These are phyloP conservation scores for Eucalyptus sideroxylon DNA, from an alignment of 345 rosid species.

Conservation along the genomic window DNA sequence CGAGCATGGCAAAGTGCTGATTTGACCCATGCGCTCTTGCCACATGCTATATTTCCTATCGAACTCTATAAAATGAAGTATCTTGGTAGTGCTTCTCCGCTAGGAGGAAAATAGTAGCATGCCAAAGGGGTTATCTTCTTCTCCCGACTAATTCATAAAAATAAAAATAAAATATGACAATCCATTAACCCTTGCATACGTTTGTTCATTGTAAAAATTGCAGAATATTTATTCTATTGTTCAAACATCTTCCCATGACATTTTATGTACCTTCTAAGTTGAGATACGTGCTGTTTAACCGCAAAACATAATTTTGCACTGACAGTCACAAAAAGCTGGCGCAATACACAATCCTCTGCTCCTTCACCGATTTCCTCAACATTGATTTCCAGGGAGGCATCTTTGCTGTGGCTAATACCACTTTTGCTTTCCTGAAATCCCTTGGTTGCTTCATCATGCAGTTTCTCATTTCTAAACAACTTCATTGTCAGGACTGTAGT, in stretches of 20 bases:
- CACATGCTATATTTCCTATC: neutral
- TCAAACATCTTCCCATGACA: neutral
- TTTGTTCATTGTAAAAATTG: neutral
- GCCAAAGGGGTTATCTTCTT: neutral
- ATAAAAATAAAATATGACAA: neutral
- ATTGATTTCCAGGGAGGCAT: neutral
- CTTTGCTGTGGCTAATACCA: neutral
- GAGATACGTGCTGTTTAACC: slow-evolving; percentile 25
- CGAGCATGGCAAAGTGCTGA: neutral
- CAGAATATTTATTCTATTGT: neutral
- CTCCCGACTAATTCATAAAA: neutral
- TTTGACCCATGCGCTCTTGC: neutral
- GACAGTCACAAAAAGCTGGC: slow-evolving; percentile 44
- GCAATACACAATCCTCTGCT: neutral
- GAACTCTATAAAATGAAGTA: neutral
- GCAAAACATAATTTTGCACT: slow-evolving; percentile 34
- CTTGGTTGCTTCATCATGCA: slow-evolving; percentile 1
- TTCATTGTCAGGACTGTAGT: slow-evolving; percentile 40
- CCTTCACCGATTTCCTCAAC: neutral
- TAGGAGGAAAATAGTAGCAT: neutral
- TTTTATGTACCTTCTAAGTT: slow-evolving; percentile 26
- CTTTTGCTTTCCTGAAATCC: neutral
- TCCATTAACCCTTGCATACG: neutral
- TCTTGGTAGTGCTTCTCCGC: neutral
- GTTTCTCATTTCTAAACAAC: slow-evolving; percentile 24